A percentile compares a stretch with the other conserved stretches of the same genome.
These are phyloP conservation scores for Platanthera guangdongensis DNA, from an alignment of 106 monocot species.

Conservation along the genomic window DNA sequence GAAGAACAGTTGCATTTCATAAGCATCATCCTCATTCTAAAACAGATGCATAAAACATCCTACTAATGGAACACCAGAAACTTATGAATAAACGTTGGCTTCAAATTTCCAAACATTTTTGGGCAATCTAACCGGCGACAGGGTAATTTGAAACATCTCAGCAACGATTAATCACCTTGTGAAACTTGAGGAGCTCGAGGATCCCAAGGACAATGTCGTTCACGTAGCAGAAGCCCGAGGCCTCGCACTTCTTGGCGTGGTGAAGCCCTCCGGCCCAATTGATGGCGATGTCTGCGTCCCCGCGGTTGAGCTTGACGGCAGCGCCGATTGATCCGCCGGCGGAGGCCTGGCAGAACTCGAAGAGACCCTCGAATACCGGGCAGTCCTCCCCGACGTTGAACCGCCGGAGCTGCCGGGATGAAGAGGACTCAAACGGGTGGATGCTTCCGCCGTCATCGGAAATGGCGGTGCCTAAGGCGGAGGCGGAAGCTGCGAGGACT, in stretches of 20 bases:
- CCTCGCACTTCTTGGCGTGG: conserved; percentile 30
- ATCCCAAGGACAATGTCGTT: conserved; percentile 24
- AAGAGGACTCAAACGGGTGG: neutral
- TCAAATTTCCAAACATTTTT: neutral
- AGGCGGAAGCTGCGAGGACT: neutral
- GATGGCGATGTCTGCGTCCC: conserved; percentile 20
- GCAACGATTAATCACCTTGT: neutral
- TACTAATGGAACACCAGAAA: neutral
- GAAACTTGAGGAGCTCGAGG: conserved; percentile 21
- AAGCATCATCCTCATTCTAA: no score
- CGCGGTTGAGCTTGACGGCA: conserved; percentile 15
- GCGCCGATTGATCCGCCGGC: conserved; percentile 22
- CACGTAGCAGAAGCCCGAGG: conserved; percentile 22
- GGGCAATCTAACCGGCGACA: neutral
- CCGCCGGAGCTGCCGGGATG: conserved; percentile 3
- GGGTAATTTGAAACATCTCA: neutral
- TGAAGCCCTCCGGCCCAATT: conserved; percentile 24
- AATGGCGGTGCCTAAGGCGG: neutral
- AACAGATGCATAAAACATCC: neutral
- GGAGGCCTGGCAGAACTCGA: conserved; percentile 26
- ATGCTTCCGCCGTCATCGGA: neutral
- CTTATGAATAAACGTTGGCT: neutral
- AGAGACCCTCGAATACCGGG: conserved; percentile 19
- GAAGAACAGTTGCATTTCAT: no score
- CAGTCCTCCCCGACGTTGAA: conserved; percentile 27